phyloP scores from a whole-genome alignment of 2,329 filamentous ascomycete species.

The Pseudopyrenochaeta lycopersici region DNA sequence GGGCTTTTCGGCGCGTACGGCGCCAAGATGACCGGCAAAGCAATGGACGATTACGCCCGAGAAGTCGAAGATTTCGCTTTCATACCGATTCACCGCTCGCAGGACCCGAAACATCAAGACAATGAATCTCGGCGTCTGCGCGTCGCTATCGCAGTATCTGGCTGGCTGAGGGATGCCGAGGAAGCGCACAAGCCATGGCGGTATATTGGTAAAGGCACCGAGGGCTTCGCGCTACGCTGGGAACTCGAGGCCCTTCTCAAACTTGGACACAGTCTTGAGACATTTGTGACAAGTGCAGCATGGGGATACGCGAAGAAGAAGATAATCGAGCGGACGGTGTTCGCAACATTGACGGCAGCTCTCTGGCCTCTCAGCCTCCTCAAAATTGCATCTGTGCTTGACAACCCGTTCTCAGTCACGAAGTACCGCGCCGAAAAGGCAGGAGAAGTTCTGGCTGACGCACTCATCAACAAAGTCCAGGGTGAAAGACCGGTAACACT shows the following conservation, averaged over 20 bases:
- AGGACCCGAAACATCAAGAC: conserved; percentile 59
- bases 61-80: conserved; percentile 92
- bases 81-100: conserved; percentile 67
- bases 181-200: conserved; percentile 83
- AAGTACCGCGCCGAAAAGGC: conserved; percentile 82
- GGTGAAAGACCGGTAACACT: conserved; percentile 83
- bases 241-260: conserved; percentile 81
- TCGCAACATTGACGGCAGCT: conserved; percentile 57
- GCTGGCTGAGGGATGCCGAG: conserved; percentile 78
- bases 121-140: conserved; percentile 66
- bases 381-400: conserved; percentile 66
- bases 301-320: conserved; percentile 80
- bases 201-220: conserved; percentile 74
- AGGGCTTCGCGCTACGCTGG: conserved; percentile 85
- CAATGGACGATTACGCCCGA: conserved; percentile 86
- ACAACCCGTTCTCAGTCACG: conserved; percentile 84
- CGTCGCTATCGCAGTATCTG: conserved; percentile 83
- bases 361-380: conserved; percentile 59
- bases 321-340: conserved; percentile 71
- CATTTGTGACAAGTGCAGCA: conserved; percentile 80
- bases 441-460: conserved; percentile 80
- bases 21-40: conserved; percentile 80
- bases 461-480: conserved; percentile 81
- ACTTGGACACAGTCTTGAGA: conserved; percentile 79
- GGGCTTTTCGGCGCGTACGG: conserved; percentile 93